Percentiles rank a stretch among this genome's conserved stretches.
Conservation (phyloP, 768 basidiomycete genomes). For the Antrodiella citrinella region DNA sequence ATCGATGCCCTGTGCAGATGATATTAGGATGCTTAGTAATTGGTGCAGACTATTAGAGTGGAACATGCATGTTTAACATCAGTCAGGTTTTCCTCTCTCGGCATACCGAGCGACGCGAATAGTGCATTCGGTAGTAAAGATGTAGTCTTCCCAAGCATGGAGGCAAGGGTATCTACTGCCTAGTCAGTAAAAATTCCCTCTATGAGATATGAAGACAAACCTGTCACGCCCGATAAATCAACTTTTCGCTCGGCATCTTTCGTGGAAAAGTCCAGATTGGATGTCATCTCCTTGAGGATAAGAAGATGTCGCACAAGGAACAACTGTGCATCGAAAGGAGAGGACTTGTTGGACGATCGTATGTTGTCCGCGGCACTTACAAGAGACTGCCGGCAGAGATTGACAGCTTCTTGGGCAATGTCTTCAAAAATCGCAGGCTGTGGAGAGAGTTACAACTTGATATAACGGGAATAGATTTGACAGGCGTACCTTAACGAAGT, state of each 20-base stretch:
- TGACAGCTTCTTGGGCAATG: constrained; percentile 88
- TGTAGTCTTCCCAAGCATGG: constrained; percentile 53
- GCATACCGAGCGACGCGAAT: constrained; percentile 63
- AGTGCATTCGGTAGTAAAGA: constrained; percentile 54
- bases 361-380: constrained; percentile 64
- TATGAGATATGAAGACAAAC: constrained; percentile 30
- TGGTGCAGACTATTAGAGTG: too few species aligned
- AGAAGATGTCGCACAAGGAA: constrained; percentile 89
- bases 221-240: constrained; percentile 50
- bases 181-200: too few species aligned
- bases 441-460: too few species aligned
- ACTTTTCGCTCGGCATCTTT: constrained; percentile 33
- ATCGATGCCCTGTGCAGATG: constrained; percentile 64
- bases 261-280: constrained; percentile 59
- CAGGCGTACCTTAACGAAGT: constrained; percentile 86
- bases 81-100: constrained; percentile 51
- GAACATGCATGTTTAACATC: constrained; percentile 64
- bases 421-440: constrained; percentile 96
- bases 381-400: constrained; percentile 75
- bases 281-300: constrained; percentile 84
- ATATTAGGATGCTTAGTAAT: neutral
- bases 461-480: neutral
- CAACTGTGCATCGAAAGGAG: constrained; percentile 61
- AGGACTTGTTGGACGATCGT: constrained; percentile 36
- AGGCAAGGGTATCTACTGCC: constrained; percentile 52